These are phyloP conservation scores for Aspergillus costaricaensis DNA, from an alignment of 2,329 filamentous ascomycete species.

Conservation along the genomic window DNA sequence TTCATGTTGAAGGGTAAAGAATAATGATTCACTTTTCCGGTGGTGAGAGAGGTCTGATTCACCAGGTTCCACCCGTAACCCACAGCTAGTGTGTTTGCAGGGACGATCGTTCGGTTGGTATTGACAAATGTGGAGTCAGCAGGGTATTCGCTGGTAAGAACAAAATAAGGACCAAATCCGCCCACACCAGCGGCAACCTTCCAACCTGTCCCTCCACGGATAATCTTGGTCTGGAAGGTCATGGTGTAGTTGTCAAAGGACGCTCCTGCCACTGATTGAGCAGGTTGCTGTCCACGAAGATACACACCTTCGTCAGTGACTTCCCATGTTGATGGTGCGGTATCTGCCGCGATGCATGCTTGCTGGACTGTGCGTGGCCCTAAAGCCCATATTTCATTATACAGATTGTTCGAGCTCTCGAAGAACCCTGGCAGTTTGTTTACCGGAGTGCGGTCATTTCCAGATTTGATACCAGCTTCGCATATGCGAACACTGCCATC, in stretches of 20 bases:
- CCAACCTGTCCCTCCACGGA: slow-evolving; percentile 19
- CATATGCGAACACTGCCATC: slow-evolving; percentile 8
- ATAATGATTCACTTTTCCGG: slow-evolving; percentile 4
- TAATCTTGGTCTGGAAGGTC: slow-evolving; percentile 18
- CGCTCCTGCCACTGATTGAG: slow-evolving; percentile 14
- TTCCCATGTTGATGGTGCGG: slow-evolving; percentile 20
- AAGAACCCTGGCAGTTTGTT: slow-evolving; percentile 13
- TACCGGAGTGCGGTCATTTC: slow-evolving; percentile 6
- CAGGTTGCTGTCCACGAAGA: slow-evolving; percentile 17
- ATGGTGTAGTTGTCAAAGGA: slow-evolving; percentile 18
- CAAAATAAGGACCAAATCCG: slow-evolving; percentile 22
- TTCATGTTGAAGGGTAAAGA: neutral
- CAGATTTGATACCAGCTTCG: neutral
- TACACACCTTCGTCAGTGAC: slow-evolving; percentile 12
- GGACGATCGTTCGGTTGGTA: slow-evolving; percentile 6
- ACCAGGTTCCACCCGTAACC: slow-evolving; percentile 13
- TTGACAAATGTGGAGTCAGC: slow-evolving; percentile 7
- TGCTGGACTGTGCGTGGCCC: slow-evolving; percentile 18
- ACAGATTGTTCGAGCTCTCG: slow-evolving; percentile 14
- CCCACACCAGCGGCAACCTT: slow-evolving; percentile 15
- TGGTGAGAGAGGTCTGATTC: slow-evolving; percentile 10
- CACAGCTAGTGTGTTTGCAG: slow-evolving; percentile 10
- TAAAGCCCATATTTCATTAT: slow-evolving; percentile 22
- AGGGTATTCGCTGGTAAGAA: slow-evolving; percentile 16
- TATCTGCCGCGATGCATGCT: slow-evolving; percentile 16